Base-by-base conservation (phyloP, 2,329 filamentous ascomycete species). In the Talaromyces sp. region DNA sequence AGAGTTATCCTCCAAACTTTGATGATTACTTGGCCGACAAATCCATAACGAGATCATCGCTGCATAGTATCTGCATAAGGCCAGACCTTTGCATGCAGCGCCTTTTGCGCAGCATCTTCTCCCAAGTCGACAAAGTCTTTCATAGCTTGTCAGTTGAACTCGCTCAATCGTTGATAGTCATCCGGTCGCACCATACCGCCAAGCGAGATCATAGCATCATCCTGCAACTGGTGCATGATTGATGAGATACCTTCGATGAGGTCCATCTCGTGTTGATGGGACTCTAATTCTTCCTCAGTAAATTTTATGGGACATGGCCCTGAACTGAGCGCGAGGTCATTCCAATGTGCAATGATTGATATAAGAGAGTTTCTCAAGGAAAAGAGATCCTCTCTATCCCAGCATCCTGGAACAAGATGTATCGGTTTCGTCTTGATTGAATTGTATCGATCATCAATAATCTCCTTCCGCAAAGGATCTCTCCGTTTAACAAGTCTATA, bases 331-430 rank as follows among this genome's bases (percentile, higher is more conserved):
- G 7, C n/a, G 10, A 66, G 56, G 8, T 63, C 53, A 24, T 61
- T 11, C 62, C 63, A 66, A 19, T 55, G 60, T 31, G 64, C 60
- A 17, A 63, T 55, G 19, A 62, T 51, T 21, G 48, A 54, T n/a
- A 65, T 61, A 38, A 65, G 31, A n/a, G 62, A 41, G 56, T 66
- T 60, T 29, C 60, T 62, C n/a, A 66, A 54, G 10, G 62, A 66
- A 54, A 66, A 65, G 9, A 62, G 57, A 54, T 65, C 64, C 41
- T 66, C 60, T 27, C 60, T 57, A 14, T 65, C 58, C 64, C 62
- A 66, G 41, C 62, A 66, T 2, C 61, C 48, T 26, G 62, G 60
- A 10, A 65, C 56, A n/a, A 66, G 53, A 10, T 31, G 52, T 3
- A 64, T 59, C 1, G 60, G 62, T 1, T 62, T 53, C 10, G 50